Conservation (phyloP, 257 asterid genomes). For the Lycium barbarum region DNA sequence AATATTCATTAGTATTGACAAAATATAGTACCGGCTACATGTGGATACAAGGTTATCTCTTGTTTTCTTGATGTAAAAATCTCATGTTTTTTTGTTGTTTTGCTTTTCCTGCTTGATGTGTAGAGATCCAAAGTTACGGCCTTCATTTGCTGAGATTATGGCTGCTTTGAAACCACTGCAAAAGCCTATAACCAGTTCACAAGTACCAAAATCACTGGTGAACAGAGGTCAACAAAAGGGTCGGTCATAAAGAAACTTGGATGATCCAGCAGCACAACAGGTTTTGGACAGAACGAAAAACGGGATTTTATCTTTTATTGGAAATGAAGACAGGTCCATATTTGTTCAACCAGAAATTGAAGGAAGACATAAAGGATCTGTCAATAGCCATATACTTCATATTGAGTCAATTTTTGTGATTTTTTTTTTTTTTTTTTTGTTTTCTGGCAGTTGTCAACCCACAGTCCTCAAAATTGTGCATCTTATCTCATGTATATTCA, state of each 20-base stretch:
- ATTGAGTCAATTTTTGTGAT: slow-evolving; percentile 42
- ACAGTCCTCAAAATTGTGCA: slow-evolving; percentile 54
- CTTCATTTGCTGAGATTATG: slow-evolving; percentile 89
- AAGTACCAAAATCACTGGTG: slow-evolving; percentile 40
- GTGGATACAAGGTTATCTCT: background rate
- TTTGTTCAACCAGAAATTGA: slow-evolving; percentile 27
- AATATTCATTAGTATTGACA: background rate
- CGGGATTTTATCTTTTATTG: slow-evolving; percentile 25
- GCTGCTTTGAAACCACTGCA: slow-evolving; percentile 85
- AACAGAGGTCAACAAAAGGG: slow-evolving; percentile 57
- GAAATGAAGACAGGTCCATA: slow-evolving; percentile 31
- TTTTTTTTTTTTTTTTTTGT: background rate
- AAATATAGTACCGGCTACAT: background rate
- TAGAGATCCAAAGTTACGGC: slow-evolving; percentile 84
- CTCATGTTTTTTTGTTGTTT: background rate
- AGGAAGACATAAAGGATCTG: slow-evolving; percentile 36
- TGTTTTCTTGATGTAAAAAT: background rate
- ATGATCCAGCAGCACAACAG: slow-evolving; percentile 36
- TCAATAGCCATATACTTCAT: slow-evolving; percentile 35
- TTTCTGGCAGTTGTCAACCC: slow-evolving; percentile 50
- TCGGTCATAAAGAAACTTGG: slow-evolving; percentile 45
- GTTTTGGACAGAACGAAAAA: slow-evolving; percentile 42
- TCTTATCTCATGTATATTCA: slow-evolving; percentile 50
- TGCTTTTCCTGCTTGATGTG: slow-evolving; percentile 26
- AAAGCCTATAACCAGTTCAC: slow-evolving; percentile 70